A percentile compares a stretch with the other conserved stretches of the same genome.
phyloP scores from a whole-genome alignment of 2,329 filamentous ascomycete species.

The Gyromitra esculenta region DNA sequence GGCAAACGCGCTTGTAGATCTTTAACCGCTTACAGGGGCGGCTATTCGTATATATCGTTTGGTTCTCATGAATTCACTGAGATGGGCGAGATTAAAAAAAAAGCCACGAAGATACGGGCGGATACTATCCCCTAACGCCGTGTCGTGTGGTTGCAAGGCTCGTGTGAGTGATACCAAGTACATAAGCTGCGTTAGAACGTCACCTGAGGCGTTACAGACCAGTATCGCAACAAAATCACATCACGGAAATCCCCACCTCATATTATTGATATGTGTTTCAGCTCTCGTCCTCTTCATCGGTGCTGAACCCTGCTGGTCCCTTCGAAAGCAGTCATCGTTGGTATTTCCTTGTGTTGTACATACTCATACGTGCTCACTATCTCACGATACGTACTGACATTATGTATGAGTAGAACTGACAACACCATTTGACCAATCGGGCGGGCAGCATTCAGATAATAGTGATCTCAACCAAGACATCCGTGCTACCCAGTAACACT shows the following conservation, averaged over 20 bases:
- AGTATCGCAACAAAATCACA: constrained; percentile 12
- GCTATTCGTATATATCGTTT: too few relatives aligned
- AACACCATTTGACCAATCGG: constrained; percentile 26
- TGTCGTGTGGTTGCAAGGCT: neutral
- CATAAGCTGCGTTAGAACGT: constrained; percentile 15
- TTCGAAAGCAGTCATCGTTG: neutral
- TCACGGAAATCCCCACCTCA: too few relatives aligned
- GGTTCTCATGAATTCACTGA: neutral
- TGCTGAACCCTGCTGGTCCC: too few relatives aligned
- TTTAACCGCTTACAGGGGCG: neutral
- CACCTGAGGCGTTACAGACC: constrained; percentile 17
- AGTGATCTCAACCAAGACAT: constrained; percentile 4
- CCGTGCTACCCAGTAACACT: constrained; percentile 2
- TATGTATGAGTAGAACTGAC: neutral
- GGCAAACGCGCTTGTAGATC: constrained; percentile 17
- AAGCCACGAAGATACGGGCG: neutral
- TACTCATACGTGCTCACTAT: neutral
- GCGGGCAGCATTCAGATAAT: constrained; percentile 1
- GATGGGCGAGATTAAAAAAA: neutral
- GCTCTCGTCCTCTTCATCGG: too few relatives aligned
- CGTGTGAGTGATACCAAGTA: neutral
- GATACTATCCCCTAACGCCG: too few relatives aligned
- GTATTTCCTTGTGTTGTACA: neutral
- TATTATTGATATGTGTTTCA: too few relatives aligned
- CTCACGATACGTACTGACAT: neutral